Percentiles rank a stretch among this genome's conserved stretches.
phyloP scores from a whole-genome alignment of 73 alveolate genomes.

The Paramecium sexaurelia region DNA sequence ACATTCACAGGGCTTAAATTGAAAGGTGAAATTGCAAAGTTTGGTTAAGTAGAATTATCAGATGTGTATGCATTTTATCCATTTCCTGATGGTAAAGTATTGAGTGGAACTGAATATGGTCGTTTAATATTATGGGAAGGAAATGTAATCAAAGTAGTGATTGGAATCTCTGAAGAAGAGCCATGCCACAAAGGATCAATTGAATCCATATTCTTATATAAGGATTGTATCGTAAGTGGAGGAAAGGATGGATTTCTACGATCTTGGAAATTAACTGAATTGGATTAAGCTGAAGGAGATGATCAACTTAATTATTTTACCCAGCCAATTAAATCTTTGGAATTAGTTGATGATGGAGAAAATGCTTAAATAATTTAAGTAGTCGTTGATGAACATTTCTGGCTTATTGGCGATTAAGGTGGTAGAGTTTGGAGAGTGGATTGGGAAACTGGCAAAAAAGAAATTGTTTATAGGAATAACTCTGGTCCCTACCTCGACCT shows the following conservation, averaged over 20 bases:
- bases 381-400: slow-evolving; percentile 84
- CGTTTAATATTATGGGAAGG: slow-evolving; percentile 99
- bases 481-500: slow-evolving; percentile 85
- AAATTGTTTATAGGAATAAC: slow-evolving; percentile 83
- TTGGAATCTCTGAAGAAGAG: slow-evolving; percentile 75
- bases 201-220: slow-evolving; percentile 83
- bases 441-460: slow-evolving; percentile 78
- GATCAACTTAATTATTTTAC: slow-evolving; percentile 85
- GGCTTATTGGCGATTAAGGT: slow-evolving; percentile 94
- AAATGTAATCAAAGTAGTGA: slow-evolving; percentile 72
- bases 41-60: slow-evolving; percentile 98
- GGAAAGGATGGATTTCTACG: slow-evolving; percentile 97
- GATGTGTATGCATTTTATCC: slow-evolving; percentile 96
- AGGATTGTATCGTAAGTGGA: slow-evolving; percentile 90
- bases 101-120: slow-evolving; percentile 98
- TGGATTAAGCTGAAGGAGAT: slow-evolving; percentile 96
- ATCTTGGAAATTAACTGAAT: slow-evolving; percentile 93
- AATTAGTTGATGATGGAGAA: slow-evolving; percentile 69
- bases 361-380: slow-evolving; percentile 87
- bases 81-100: slow-evolving; percentile 99
- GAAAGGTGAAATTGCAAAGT: slow-evolving; percentile 99
- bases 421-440: slow-evolving; percentile 92
- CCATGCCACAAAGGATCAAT: slow-evolving; percentile 89
- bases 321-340: slow-evolving; percentile 67
- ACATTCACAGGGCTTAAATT: slow-evolving; percentile 99